Conservation (phyloP, 2,329 filamentous ascomycete species). For the Tolypocladium pustulatum region DNA sequence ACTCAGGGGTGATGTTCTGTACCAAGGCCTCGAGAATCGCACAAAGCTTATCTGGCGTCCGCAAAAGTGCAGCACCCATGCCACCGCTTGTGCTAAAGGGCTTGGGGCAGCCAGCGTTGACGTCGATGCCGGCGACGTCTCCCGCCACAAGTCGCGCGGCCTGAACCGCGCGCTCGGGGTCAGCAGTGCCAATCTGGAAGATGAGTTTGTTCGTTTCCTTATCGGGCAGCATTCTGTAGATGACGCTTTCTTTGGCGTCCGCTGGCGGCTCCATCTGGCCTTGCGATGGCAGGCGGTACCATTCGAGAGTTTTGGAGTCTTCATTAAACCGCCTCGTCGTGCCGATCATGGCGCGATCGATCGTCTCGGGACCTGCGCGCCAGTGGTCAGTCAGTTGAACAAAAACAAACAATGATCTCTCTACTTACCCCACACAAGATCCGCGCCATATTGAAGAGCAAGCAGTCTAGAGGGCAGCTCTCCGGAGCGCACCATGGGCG, state of each 20-base stretch:
- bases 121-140: conserved; percentile 88
- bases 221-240: conserved; percentile 75
- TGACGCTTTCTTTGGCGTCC: conserved; percentile 53
- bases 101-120: conserved; percentile 97
- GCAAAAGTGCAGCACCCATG: conserved; percentile 88
- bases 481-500: conserved; percentile 96
- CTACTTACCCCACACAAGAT: conserved; percentile 79
- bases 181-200: conserved; percentile 85
- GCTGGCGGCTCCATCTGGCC: conserved; percentile 46
- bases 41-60: conserved; percentile 72
- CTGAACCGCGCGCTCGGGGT: conserved; percentile 70
- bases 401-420: background rate
- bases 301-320: conserved; percentile 72
- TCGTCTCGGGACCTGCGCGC: conserved; percentile 70
- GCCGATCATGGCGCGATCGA: conserved; percentile 86
- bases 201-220: conserved; percentile 67
- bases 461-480: conserved; percentile 84
- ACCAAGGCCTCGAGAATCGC: conserved; percentile 79
- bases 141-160: conserved; percentile 75
- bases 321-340: conserved; percentile 69
- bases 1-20: conserved; percentile 61
- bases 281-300: conserved; percentile 65
- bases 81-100: conserved; percentile 88
- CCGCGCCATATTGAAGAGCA: conserved; percentile 88
- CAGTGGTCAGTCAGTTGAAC: background rate